Percentiles rank a stretch among this genome's conserved stretches.
These are phyloP conservation scores for Escovopsis sp. DNA, from an alignment of 2,329 filamentous ascomycete genomes.

Conservation along the genomic window DNA sequence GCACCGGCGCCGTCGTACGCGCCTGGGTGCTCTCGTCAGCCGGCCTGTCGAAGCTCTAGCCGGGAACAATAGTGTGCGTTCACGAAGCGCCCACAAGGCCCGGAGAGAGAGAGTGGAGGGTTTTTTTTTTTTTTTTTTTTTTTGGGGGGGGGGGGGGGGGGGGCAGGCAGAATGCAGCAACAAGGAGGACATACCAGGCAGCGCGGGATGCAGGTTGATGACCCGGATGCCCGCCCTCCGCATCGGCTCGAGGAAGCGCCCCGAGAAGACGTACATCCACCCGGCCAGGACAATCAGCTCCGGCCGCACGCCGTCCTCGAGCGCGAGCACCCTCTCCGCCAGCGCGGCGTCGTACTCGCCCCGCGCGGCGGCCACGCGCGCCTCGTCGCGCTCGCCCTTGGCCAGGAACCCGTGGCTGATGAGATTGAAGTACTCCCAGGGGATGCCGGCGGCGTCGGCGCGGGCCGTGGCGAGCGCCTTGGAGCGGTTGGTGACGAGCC, in stretches of 20 bases:
- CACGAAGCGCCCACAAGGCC: too few species aligned
- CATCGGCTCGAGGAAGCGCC: constrained; percentile 55
- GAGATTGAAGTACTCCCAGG: constrained; percentile 70
- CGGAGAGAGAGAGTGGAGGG: too few species aligned
- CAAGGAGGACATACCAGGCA: constrained; percentile 15
- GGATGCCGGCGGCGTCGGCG: constrained; percentile 42
- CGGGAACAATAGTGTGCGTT: too few species aligned
- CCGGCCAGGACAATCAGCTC: constrained; percentile 70
- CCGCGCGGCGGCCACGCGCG: constrained; percentile 40
- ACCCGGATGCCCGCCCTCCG: constrained; percentile 46
- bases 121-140: too few species aligned
- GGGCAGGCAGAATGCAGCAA: background rate
- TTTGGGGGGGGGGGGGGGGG: background rate
- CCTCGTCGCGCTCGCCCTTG: constrained; percentile 44
- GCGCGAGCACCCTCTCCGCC: constrained; percentile 46
- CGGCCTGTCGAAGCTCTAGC: background rate
- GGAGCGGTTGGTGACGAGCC: constrained; percentile 33
- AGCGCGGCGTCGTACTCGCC: constrained; percentile 61
- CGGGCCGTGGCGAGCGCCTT: constrained; percentile 29
- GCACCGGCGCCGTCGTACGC: constrained; percentile 65
- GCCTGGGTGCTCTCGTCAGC: constrained; percentile 24
- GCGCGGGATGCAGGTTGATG: constrained; percentile 72
- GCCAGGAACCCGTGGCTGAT: constrained; percentile 50
- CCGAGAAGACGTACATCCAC: constrained; percentile 74
- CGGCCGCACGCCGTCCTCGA: constrained; percentile 35